Percentiles rank a stretch among this genome's conserved stretches.
These are phyloP conservation scores for Zancudomyces culisetae DNA, from an alignment of 371 early-diverging fungal genomes.

Conservation along the genomic window DNA sequence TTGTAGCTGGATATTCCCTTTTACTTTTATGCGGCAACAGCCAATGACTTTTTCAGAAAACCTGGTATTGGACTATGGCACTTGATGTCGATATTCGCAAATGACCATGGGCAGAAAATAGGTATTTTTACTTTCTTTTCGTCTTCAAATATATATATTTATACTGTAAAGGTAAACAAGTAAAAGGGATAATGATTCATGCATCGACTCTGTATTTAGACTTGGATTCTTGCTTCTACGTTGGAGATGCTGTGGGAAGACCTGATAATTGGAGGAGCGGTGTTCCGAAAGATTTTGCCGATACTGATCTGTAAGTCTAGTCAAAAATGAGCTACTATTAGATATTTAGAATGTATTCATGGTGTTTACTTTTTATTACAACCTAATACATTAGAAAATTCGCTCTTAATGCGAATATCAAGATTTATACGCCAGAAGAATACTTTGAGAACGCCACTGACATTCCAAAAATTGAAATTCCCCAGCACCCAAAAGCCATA, in stretches of 20 bases:
- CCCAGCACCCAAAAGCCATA: not conserved
- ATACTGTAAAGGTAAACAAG: no score
- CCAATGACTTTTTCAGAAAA: conserved; percentile 42
- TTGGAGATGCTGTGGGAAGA: conserved; percentile 81
- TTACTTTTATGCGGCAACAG: conserved; percentile 6
- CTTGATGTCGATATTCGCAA: conserved; percentile 17
- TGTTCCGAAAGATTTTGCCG: conserved; percentile 2
- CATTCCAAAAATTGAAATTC: not conserved
- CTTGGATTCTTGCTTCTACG: conserved; percentile 34
- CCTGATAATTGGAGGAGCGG: conserved; percentile 35
- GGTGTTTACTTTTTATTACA: not conserved
- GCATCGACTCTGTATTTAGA: conserved; percentile 22
- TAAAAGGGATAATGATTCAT: not conserved
- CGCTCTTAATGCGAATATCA: not conserved
- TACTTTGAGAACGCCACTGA: not conserved
- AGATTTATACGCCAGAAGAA: conserved; percentile 3
- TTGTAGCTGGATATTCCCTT: conserved; percentile 8
- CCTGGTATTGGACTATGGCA: conserved; percentile 71
- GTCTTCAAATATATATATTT: not conserved
- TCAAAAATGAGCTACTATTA: no score
- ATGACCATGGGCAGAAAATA: conserved; percentile 10
- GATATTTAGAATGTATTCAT: not conserved
- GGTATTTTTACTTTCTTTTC: not conserved
- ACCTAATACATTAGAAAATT: not conserved
- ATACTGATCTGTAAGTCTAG: conserved; percentile 2